phyloP scores from a whole-genome alignment of 2,329 filamentous ascomycete genomes.

The Bipolaris gigantea region DNA sequence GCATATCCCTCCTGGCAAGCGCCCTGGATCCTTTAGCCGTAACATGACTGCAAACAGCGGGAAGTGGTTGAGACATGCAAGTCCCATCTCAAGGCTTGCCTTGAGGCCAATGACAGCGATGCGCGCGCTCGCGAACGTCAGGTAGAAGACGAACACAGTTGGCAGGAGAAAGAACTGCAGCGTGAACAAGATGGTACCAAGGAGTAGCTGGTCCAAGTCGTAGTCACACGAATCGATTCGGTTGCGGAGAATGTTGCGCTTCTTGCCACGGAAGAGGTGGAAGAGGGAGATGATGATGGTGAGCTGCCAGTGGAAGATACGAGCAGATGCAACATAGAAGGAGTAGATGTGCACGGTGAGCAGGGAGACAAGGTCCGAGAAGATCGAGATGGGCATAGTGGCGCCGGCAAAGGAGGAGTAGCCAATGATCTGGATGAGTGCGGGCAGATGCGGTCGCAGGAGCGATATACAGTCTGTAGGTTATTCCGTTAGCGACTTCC shows the following conservation, averaged over 20 bases:
- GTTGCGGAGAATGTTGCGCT: conserved; percentile 93
- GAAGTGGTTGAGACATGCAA: conserved; percentile 96
- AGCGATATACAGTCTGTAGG: conserved; percentile 69
- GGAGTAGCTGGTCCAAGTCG: conserved; percentile 91
- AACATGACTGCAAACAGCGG: conserved; percentile 97
- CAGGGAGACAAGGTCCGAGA: conserved; percentile 89
- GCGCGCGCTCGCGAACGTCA: conserved; percentile 90
- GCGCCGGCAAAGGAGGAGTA: conserved; percentile 94
- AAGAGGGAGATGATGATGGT: conserved; percentile 97
- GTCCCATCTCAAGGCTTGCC: conserved; percentile 83
- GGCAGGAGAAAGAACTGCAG: conserved; percentile 92
- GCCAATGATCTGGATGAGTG: conserved; percentile 88
- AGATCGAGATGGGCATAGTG: conserved; percentile 93
- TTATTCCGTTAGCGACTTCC: conserved; percentile 8
- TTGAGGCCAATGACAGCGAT: conserved; percentile 96
- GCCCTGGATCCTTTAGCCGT: conserved; percentile 85
- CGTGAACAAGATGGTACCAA: conserved; percentile 96
- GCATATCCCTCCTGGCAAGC: conserved; percentile 85
- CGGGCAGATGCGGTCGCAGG: conserved; percentile 77
- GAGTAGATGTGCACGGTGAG: conserved; percentile 96
- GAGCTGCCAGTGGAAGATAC: conserved; percentile 98
- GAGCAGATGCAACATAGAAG: conserved; percentile 94
- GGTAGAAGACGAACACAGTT: conserved; percentile 93
- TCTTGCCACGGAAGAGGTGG: conserved; percentile 96
- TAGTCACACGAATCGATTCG: conserved; percentile 99